Evolutionary conservation across 1,284 basidiomycete genomes (phyloP), one percentile per base, ranked within the genome.

Genomic region (Xerocomus tenax): DNA sequence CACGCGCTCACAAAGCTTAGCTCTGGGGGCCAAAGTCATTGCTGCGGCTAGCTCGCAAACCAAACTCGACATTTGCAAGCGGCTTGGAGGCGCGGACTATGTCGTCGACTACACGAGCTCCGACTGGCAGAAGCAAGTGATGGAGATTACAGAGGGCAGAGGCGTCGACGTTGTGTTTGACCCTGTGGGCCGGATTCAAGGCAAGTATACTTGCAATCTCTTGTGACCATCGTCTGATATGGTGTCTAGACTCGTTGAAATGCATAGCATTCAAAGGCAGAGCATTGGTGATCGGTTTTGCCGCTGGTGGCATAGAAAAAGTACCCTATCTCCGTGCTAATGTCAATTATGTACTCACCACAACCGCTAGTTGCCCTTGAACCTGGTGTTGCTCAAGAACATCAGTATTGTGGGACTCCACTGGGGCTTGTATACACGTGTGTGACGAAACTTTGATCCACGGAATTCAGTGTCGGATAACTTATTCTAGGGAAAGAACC

Each of bases 231-330:
- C 1, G 44, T 25, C 38, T 49, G 34, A 56, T 13, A 2, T 1
- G 32, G 2, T 19, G 18, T 40, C 46, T 15, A 64, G 87, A 89
- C 61, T 81, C 78, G 26, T 65, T 96, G 53, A 95, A 95, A 67
- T 94, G 91, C 65, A 91, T 95, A 51, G 89, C 87, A 1, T 97
- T 92, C 85, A 95, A 95, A 67, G 91, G 92, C 2, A 79, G 95
- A 12, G 82, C 90, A 3, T 63, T 98, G 18, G 88, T 98, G 23
- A 85, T 98, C 47, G 95, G 95, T 15, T 94, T 96, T 68, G 91
- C 89, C 7, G 85, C 81, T 9, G 91, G 93, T 9, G 68, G 72
- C 8, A 96, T 98, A 55, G 94, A 98, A 66, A 92, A 92, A 71
- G 88, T 90, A 53, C 28, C n/a, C 8, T 10, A 19, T 43, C 21